Percentiles rank a stretch among this genome's conserved stretches.
Conservation (phyloP, 1,284 basidiomycete genomes). For the Lentinula novae-zelandiae region DNA sequence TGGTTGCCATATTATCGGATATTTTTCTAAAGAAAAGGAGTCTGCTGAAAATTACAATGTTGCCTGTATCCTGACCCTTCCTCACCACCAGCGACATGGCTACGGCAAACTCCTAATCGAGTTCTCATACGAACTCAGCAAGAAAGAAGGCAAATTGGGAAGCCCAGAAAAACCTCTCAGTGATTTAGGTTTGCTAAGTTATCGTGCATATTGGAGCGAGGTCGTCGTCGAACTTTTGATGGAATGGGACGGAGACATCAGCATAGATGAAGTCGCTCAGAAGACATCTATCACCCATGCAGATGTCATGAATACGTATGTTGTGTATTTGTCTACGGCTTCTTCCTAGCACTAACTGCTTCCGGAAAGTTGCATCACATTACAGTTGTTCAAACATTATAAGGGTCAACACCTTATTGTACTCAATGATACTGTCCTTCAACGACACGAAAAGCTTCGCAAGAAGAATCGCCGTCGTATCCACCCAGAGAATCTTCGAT, state of each 20-base stretch:
- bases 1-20: conserved; percentile 95
- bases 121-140: conserved; percentile 97
- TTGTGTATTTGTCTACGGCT: conserved; percentile 22
- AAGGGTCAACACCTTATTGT: conserved; percentile 95
- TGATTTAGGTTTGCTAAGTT: conserved; percentile 91
- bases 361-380: conserved; percentile 74
- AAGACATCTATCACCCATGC: conserved; percentile 95
- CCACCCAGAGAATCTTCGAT: conserved; percentile 76
- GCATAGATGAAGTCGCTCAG: conserved; percentile 96
- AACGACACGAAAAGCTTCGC: conserved; percentile 84
- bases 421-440: conserved; percentile 87
- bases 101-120: conserved; percentile 97
- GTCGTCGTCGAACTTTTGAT: conserved; percentile 92
- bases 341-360: conserved; percentile 7
- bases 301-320: conserved; percentile 97
- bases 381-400: conserved; percentile 95
- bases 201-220: conserved; percentile 97
- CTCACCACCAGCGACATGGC: conserved; percentile 95
- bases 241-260: conserved; percentile 70
- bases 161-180: conserved; percentile 97
- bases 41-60: conserved; percentile 98
- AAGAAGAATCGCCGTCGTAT: conserved; percentile 82
- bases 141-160: conserved; percentile 93
- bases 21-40: conserved; percentile 99
- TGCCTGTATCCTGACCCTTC: conserved; percentile 96